Base-by-base conservation (phyloP, 202 grass and related monocot genomes). In the Panicum hallii region DNA sequence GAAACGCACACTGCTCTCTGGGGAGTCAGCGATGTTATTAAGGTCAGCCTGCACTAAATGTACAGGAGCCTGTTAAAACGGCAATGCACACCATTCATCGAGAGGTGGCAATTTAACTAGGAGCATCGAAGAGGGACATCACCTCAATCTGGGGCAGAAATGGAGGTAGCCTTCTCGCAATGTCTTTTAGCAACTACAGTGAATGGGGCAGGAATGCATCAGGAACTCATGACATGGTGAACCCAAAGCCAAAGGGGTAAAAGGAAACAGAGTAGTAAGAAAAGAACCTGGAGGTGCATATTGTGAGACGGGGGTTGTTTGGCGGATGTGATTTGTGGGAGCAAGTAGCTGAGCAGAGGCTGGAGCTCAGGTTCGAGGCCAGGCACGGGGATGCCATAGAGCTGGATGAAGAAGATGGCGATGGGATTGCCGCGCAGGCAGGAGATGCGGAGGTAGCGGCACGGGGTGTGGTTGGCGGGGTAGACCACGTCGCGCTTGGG, bases 111-210 rank as follows among this genome's bases (percentile, higher is more conserved):
- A 90, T 60, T 85, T 70, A 75, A 63, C 45, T 73, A 88, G 80
- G 53, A 62, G 75, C 40, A 45, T 43, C 42, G 74, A 82, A 43
- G n/a, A 67, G 0, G 49, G 11, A 74, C 5, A 67, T 79, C 82
- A 98, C 95, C 95, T 98, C 95, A 87, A 98, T 92, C 40, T 95
- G 87, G 16, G 91, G 91, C 30, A 98, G 89, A 85, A 95, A 95
- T 78, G 88, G 82, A 4, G 83, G 63, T 55, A 98, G 78, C 70
- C 89, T 84, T 80, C 50, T 86, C 63, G 89, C 74, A 61, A 98
- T 94, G 68, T 93, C 95, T 92, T 95, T 94, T 79, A 98, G 93
- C 73, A 98, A 85, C 95, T 98, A 80, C 20, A 90, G 76, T 70
- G 63, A 85, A 70, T 75, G 17, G 72, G 32, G 60, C 56, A 30